Evolutionary conservation across 768 basidiomycete species (phyloP), one percentile per base, ranked within the genome.

Genomic region (Gloeostereum incarnatum): DNA sequence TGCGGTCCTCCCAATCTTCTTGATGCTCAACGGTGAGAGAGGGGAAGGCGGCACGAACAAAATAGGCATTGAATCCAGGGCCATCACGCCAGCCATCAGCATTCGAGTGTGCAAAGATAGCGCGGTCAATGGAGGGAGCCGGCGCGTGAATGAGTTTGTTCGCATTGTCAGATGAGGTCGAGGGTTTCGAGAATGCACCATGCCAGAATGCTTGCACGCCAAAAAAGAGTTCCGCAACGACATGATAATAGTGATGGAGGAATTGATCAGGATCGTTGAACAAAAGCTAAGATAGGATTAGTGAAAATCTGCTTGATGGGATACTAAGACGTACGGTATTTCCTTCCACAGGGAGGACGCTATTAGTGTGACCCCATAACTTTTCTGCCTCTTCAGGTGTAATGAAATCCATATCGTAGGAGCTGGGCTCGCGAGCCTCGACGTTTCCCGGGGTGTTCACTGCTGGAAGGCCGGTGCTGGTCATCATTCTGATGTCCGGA

Each of bases 201-300:
- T 66, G 63, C 80, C 80, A 86, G 48, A 86, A 72, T 1, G 83
- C 72, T 70, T 84, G 86, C 3, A 72, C 60, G 22, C 87, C 88
- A 22, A 90, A 62, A 40, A 87, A 60, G 33, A 87, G 73, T 52
- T 92, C 89, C 0, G 82, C 89, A 22, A 81, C 82, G 42, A 87
- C 80, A 58, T 91, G 89, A 57, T 90, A 91, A 56, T 89, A 91
- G 54, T 91, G 89, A 32, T 67, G 62, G n/a, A 90, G 68, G 67
- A 91, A 84, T 50, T 87, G 83, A 1, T 55, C 40, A 0, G 85
- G 81, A 43, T 86, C 85, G 52, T 83, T 83, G 49, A 80, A 66
- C 25, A 78, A 54, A 8, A 76, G 46, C 75, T 78, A 32, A 13
- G 33, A 6, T 39, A 26, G 31, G 31, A 35, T 35, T 40, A 35